Evolutionary conservation across 2,329 filamentous ascomycete genomes (phyloP).

Genomic region (Didymellaceae sp.): DNA sequence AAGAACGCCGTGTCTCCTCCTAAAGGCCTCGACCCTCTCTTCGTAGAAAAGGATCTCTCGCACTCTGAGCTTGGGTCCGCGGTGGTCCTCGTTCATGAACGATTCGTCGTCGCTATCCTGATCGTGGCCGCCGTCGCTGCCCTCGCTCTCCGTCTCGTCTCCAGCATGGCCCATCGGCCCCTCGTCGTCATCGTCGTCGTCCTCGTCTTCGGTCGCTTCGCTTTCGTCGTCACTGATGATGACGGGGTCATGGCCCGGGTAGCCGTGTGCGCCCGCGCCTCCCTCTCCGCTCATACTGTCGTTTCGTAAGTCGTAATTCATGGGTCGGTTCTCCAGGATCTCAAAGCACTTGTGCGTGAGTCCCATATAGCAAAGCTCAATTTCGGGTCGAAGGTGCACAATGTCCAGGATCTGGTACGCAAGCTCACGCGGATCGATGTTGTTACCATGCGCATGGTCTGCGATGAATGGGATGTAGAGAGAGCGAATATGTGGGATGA

Average conservation of each 20-base stretch:
- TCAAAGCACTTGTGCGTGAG: constrained; percentile 82
- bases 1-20: constrained; percentile 65
- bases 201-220: constrained; percentile 52
- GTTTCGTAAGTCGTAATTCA: constrained; percentile 50
- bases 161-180: constrained; percentile 54
- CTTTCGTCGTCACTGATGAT: constrained; percentile 48
- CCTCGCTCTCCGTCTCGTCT: constrained; percentile 43
- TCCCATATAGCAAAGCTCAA: constrained; percentile 79
- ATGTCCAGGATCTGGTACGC: constrained; percentile 80
- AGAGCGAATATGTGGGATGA: constrained; percentile 72
- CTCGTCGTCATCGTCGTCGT: constrained; percentile 59
- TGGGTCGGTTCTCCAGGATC: constrained; percentile 69
- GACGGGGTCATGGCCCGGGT: constrained; percentile 39
- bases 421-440: constrained; percentile 70
- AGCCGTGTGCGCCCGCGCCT: constrained; percentile 23
- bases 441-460: constrained; percentile 63
- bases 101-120: constrained; percentile 59
- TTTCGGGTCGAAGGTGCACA: constrained; percentile 75
- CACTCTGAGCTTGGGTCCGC: constrained; percentile 63
- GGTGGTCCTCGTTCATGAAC: constrained; percentile 55
- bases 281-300: constrained; percentile 39
- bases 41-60: constrained; percentile 85
- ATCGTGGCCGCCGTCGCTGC: constrained; percentile 48
- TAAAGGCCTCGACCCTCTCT: constrained; percentile 78
- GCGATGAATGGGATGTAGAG: constrained; percentile 73